Evolutionary conservation across 371 early-diverging fungal genomes (phyloP), one percentile per base, ranked within the genome.

Genomic region (Basidiobolus meristosporus): DNA sequence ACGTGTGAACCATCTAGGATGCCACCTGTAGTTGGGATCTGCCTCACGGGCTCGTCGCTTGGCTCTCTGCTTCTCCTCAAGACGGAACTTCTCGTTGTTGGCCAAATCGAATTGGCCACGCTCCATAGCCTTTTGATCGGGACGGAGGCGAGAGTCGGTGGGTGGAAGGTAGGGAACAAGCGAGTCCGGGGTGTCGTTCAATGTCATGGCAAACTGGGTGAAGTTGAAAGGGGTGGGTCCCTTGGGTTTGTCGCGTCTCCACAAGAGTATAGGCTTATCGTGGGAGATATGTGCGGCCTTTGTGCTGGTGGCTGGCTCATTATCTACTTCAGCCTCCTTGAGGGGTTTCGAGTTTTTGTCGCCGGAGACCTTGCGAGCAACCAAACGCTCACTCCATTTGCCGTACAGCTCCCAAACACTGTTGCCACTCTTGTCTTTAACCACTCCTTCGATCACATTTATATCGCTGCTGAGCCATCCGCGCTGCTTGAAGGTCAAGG

Each of bases 51-150:
- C 41, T 15, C 59, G 53, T 12, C 87, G 53, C 7, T 65, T 64
- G 12, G 56, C 63, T 5, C 85, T 62, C 55, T 87, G 87, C 48
- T 65, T 63, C 38, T 70, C 64, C 51, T 87, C 85, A 9, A 85
- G 49, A 0, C 65, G 45, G 18, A 67, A 68, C 51, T 87, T 87
- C 32, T 66, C 64, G 1, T 46, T 46, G 39, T 67, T 65, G 11
- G 87, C 87, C 4, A 57, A 30, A 33, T 78, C 77, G 45, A 72
- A 85, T 35, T 68, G 59, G 5, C 75, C 84, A 29, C 52, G 56
- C 46, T 77, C 78, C 74, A 78, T 69, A 0, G 68, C 70, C 5
- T 60, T 54, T 57, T 86, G 87, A 50, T 86, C 84, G 7, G 81
- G 81, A 10, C 85, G 63, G 38, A 77, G 62, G 28, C 88, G 62